Base-by-base conservation (phyloP, 2,329 filamentous ascomycete genomes). In the Microcera coccophila region DNA sequence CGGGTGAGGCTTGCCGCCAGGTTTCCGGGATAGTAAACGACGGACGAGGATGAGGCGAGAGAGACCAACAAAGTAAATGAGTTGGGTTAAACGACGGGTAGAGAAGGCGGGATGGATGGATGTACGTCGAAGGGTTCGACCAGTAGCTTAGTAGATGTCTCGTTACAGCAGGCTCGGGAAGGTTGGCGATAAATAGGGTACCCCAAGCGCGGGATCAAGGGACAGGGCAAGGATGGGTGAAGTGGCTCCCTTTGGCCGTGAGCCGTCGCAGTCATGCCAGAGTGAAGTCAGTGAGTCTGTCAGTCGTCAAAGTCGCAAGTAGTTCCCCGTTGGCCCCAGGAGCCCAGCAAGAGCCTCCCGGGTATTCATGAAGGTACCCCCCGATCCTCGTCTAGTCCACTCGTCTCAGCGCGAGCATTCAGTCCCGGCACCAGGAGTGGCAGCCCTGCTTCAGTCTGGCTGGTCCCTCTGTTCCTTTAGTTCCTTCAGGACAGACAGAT, bases 111-210 rank as follows among this genome's bases (percentile, higher is more conserved):
- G 41, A 46, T 39, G 44, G 39, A 46, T 24, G 41, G 44, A 42
- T 31, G 45, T 44, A 49, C 29, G 50, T 45, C 46, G 52, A 40
- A 46, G 50, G 50, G 54, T 55, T 47, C 45, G 29, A 17, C 10
- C 17, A 20, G 33, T 20, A 17, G 17, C n/a, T 35, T 32, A 7
- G 29, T 32, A 32, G 4, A 7, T 35, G 52, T 29, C 45, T 52
- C 49, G 52, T 54, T 51, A 53, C 50, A 54, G 28, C 47, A 49
- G 38, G 43, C 38, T 36, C 42, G 52, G 54, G 54, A 54, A 55
- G 38, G 48, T 48, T 57, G 47, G 41, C 42, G 54, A 55, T 55
- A 49, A 57, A 55, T 55, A 49, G 55, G 50, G 54, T 57, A 57
- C 54, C 54, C 42, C 48, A 41, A 50, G 45, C 46, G 48, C 38